These are phyloP conservation scores for Wickerhamomyces tratensis DNA, from an alignment of 805 yeast genomes.

Conservation along the genomic window DNA sequence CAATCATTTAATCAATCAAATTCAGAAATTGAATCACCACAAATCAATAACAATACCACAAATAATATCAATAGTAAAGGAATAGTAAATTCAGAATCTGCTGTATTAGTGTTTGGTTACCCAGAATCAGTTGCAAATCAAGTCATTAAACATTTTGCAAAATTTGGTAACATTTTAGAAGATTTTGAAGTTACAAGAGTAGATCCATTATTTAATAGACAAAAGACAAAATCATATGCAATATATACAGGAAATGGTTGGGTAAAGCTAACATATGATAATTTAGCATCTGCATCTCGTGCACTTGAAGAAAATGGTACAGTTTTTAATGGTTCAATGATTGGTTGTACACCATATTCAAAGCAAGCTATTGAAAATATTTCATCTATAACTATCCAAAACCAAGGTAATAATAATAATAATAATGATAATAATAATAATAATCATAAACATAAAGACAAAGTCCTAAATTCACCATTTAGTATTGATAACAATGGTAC, in stretches of 20 bases:
- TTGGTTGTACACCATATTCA: conserved; percentile 65
- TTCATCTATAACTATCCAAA: conserved; percentile 30
- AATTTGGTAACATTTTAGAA: conserved; percentile 74
- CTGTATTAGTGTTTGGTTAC: conserved; percentile 83
- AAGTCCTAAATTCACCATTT: too few relatives aligned
- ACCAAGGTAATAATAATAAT: conserved; percentile 40
- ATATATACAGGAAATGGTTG: conserved; percentile 81
- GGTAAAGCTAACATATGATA: conserved; percentile 83
- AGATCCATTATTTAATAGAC: conserved; percentile 15
- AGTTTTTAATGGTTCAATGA: conserved; percentile 51
- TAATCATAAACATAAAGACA: conserved; percentile 13
- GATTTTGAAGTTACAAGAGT: conserved; percentile 42
- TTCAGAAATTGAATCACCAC: conserved; percentile 1
- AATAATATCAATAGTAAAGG: not conserved
- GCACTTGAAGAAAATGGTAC: conserved; percentile 81
- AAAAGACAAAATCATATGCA: conserved; percentile 34
- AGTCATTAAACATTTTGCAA: conserved; percentile 63
- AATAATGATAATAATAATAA: conserved; percentile 9
- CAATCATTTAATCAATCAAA: not conserved
- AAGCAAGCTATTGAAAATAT: conserved; percentile 53
- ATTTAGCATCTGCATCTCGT: conserved; percentile 63
- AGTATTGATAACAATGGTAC: conserved; percentile 2
- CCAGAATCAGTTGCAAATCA: conserved; percentile 64
- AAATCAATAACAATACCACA: not conserved
- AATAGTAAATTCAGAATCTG: conserved; percentile 31